phyloP scores from a whole-genome alignment of 148 eudicot genomes.

The Suaeda aralocaspica region DNA sequence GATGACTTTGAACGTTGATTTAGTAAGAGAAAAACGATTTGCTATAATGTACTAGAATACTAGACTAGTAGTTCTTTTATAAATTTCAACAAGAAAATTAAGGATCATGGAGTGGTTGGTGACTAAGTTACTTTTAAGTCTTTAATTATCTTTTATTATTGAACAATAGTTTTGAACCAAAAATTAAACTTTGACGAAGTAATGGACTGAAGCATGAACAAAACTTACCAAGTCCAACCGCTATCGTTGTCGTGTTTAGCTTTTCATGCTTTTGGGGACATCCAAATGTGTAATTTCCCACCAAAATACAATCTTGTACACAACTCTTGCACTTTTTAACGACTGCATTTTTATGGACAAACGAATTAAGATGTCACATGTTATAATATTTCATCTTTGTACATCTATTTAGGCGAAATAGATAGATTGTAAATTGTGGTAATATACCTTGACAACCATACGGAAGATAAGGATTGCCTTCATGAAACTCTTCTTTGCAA shows the following conservation, averaged over 20 bases:
- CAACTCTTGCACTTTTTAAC: slow-evolving; percentile 6
- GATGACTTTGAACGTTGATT: no score
- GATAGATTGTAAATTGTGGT: no score
- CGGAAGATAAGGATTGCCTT: slow-evolving; percentile 28
- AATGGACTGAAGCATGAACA: background rate
- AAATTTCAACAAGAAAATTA: no score
- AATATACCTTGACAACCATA: slow-evolving; percentile 23
- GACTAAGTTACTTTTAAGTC: no score
- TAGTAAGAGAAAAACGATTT: no score
- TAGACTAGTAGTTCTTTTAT: no score
- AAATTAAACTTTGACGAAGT: background rate
- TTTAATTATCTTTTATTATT: no score
- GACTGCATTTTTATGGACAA: background rate
- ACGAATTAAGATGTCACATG: background rate
- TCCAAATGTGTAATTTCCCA: slow-evolving; percentile 10
- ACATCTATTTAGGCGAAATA: no score
- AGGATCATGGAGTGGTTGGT: no score
- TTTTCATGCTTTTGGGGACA: background rate
- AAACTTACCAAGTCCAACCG: slow-evolving; percentile 17
- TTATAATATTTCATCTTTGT: no score
- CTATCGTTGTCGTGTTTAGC: background rate
- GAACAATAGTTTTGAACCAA: no score
- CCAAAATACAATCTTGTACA: slow-evolving; percentile 5
- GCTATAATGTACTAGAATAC: no score
- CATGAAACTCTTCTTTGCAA: slow-evolving; percentile 20